phyloP scores from a whole-genome alignment of 2,329 filamentous ascomycete species.

The Apiospora marii region DNA sequence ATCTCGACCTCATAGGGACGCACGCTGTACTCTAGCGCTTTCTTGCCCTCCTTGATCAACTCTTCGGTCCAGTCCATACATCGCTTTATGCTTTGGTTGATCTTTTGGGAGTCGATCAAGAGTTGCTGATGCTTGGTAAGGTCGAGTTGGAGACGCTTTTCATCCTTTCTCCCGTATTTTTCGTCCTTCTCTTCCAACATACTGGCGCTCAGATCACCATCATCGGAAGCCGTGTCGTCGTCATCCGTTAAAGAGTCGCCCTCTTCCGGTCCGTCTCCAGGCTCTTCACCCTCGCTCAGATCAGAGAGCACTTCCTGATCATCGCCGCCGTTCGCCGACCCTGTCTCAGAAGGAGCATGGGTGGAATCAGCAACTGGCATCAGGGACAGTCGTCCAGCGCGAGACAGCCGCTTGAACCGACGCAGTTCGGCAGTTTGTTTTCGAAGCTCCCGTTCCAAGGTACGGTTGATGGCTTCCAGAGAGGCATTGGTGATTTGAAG shows the following conservation, averaged over 20 bases:
- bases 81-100: slow-evolving; percentile 91
- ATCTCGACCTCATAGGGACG: slow-evolving; percentile 80
- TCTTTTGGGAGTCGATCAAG: slow-evolving; percentile 88
- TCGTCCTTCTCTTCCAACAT: slow-evolving; percentile 52
- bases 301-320: slow-evolving; percentile 57
- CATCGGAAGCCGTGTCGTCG: slow-evolving; percentile 45
- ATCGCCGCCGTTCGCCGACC: slow-evolving; percentile 50
- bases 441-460: slow-evolving; percentile 86
- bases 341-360: slow-evolving; percentile 52
- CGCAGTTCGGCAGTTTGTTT: slow-evolving; percentile 91
- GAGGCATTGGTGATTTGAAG: slow-evolving; percentile 97
- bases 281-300: slow-evolving; percentile 54
- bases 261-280: slow-evolving; percentile 53
- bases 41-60: slow-evolving; percentile 86
- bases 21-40: slow-evolving; percentile 85
- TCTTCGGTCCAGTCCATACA: slow-evolving; percentile 91
- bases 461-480: slow-evolving; percentile 92
- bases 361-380: slow-evolving; percentile 50
- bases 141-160: slow-evolving; percentile 84
- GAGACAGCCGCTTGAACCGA: slow-evolving; percentile 83
- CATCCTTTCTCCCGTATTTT: slow-evolving; percentile 74
- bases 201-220: slow-evolving; percentile 49
- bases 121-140: slow-evolving; percentile 88
- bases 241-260: slow-evolving; percentile 59
- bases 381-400: slow-evolving; percentile 72